These are phyloP conservation scores for Komagataella ulmi DNA, from an alignment of 805 yeast genomes.

Conservation along the genomic window DNA sequence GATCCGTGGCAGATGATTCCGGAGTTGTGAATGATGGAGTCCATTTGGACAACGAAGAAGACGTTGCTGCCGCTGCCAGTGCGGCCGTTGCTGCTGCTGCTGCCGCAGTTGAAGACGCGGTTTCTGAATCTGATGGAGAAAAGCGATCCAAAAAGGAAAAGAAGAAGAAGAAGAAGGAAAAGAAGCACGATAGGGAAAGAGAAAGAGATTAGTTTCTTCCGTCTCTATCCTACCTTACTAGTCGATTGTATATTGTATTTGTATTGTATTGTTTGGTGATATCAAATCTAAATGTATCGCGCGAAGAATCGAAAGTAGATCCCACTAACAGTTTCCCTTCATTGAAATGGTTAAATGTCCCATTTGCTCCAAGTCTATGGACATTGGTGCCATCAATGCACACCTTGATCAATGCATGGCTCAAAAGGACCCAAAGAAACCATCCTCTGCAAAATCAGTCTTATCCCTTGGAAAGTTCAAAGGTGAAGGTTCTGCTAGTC, in stretches of 20 bases:
- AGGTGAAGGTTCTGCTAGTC: constrained; percentile 1
- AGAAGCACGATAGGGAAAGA: constrained; percentile 2
- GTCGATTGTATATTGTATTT: neutral
- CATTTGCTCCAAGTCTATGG: constrained; percentile 15
- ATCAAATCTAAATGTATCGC: neutral
- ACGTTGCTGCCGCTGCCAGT: constrained; percentile 1
- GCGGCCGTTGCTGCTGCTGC: constrained; percentile 13
- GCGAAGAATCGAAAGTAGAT: neutral
- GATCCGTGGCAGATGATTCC: constrained; percentile 1
- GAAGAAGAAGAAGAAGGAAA: constrained; percentile 11
- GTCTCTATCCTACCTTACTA: neutral
- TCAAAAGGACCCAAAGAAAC: neutral
- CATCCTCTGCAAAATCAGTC: neutral
- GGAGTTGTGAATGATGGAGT: constrained; percentile 3
- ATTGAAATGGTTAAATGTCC: constrained; percentile 20
- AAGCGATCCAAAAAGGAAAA: constrained; percentile 19
- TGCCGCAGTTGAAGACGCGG: constrained; percentile 8
- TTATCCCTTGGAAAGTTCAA: constrained; percentile 1
- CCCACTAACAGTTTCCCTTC: neutral
- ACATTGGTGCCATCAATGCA: constrained; percentile 15
- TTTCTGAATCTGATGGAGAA: constrained; percentile 5
- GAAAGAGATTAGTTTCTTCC: constrained; percentile 7
- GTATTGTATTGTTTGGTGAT: neutral
- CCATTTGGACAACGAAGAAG: neutral
- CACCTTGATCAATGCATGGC: constrained; percentile 20